Evolutionary conservation across 2,329 filamentous ascomycete genomes (phyloP), one percentile per base, ranked within the genome.

Genomic region (Samsoniella hepiali): DNA sequence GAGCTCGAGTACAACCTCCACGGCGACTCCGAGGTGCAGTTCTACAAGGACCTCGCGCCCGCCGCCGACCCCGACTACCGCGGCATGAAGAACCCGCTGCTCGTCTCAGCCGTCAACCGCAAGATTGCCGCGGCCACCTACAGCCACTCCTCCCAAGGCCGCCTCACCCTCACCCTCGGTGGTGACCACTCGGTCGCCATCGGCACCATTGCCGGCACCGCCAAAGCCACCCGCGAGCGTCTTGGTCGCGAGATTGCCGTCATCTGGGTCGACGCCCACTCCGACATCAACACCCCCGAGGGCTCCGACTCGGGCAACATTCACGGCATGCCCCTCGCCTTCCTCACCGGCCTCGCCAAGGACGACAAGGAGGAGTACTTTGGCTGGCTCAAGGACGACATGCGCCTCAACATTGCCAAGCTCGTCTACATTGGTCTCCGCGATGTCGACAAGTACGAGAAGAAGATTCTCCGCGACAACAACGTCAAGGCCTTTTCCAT

Each of bases 201-300:
- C 70, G 95, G 95, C 67, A 96, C 92, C 55, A 87, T 99, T 69
- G 89, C 90, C 34, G 95, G 95, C 47, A 91, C 90, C 1, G 91
- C 93, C 42, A 91, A 89, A 79, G 95, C 94, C 0, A 88, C 91
- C 47, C 87, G 91, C 64, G 93, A 99, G 82, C 82, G 94, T 22
- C 80, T 96, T 64, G 86, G 81, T 51, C 84, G 89, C 63, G 94
- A 98, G 71, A 88, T 97, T 67, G 95, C 93, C 13, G 91, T 99
- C 64, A 96, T 99, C 75, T 99, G 95, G 95, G 95, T 99, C 38
- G 95, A 99, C 77, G 95, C 95, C 32, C 95, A 99, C 77, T 90
- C 94, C 62, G 95, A 99, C 77, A 97, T 99, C 82, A 99, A 99
- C 80, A 93, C 91, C 1, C 95, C 94, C 60, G 93, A 98, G 84